Conservation (phyloP, 352 stramenopile species). For the Pelagophyceae sp. region DNA sequence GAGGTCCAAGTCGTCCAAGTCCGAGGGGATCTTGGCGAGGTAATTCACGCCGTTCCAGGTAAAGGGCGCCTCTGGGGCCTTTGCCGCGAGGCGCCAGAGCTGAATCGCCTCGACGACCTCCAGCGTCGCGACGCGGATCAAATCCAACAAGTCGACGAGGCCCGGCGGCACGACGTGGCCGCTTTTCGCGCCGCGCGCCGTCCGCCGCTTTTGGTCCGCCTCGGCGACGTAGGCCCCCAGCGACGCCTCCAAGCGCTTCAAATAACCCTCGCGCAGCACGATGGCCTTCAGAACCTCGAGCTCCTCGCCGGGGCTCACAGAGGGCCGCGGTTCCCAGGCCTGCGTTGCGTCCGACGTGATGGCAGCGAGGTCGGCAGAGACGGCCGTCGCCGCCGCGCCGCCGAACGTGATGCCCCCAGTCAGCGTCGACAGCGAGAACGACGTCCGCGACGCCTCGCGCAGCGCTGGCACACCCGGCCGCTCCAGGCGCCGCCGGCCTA, state of each 20-base stretch:
- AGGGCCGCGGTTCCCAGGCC: background rate
- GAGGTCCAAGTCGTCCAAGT: conserved; percentile 77
- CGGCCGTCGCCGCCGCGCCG: background rate
- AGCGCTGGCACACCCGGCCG: no score
- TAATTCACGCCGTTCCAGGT: conserved; percentile 82
- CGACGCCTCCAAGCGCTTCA: conserved; percentile 49
- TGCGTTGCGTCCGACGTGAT: background rate
- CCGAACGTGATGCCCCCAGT: background rate
- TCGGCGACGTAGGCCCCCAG: background rate
- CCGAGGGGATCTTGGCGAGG: conserved; percentile 70
- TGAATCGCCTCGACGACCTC: conserved; percentile 71
- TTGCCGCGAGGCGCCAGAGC: conserved; percentile 51
- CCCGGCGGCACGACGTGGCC: conserved; percentile 45
- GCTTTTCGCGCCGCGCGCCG: background rate
- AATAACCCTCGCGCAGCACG: conserved; percentile 71
- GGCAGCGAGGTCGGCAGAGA: background rate
- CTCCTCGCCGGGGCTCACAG: conserved; percentile 43
- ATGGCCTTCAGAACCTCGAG: conserved; percentile 75
- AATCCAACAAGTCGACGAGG: conserved; percentile 69
- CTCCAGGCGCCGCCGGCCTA: no score
- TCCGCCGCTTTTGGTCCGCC: background rate
- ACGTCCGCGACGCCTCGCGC: background rate
- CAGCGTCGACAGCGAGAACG: background rate
- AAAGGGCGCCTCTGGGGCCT: conserved; percentile 42
- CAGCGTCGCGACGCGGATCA: conserved; percentile 68